A percentile compares a stretch with the other conserved stretches of the same genome.
These are phyloP conservation scores for Solioccasus polychromus DNA, from an alignment of 768 basidiomycete genomes.

Conservation along the genomic window DNA sequence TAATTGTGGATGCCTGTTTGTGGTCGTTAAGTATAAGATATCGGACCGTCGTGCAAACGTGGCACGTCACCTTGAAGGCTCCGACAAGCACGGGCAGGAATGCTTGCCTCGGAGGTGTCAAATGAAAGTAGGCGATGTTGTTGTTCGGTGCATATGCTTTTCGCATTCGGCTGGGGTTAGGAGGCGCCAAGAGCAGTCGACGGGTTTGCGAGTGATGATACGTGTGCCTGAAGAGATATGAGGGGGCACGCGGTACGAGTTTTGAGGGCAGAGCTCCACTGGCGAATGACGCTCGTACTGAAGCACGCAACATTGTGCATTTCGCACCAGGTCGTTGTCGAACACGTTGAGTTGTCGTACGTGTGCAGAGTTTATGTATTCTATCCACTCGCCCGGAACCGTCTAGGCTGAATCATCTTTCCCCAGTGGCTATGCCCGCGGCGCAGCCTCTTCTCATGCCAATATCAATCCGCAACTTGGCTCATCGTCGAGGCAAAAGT, in stretches of 20 bases:
- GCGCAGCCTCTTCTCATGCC: too few relatives aligned
- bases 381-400: not conserved
- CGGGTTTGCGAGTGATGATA: constrained; percentile 1
- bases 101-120: constrained; percentile 33
- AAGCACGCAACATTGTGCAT: constrained; percentile 57
- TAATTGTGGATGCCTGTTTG: constrained; percentile 66
- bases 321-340: constrained; percentile 8
- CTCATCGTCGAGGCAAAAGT: too few relatives aligned
- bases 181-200: constrained; percentile 7
- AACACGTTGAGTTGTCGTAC: not conserved
- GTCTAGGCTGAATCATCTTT: not conserved
- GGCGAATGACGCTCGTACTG: constrained; percentile 6
- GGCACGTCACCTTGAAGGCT: constrained; percentile 54
- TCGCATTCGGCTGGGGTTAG: constrained; percentile 1
- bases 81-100: constrained; percentile 56
- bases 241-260: not conserved
- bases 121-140: constrained; percentile 36
- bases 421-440: too few relatives aligned
- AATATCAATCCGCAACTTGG: too few relatives aligned
- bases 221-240: not conserved
- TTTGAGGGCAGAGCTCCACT: constrained; percentile 1
- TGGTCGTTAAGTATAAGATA: not conserved
- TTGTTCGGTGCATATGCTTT: constrained; percentile 1
- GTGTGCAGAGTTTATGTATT: constrained; percentile 2
- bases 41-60: not conserved